Evolutionary conservation across 148 eudicot species (phyloP).

Genomic region (Vaccinium darrowii): DNA sequence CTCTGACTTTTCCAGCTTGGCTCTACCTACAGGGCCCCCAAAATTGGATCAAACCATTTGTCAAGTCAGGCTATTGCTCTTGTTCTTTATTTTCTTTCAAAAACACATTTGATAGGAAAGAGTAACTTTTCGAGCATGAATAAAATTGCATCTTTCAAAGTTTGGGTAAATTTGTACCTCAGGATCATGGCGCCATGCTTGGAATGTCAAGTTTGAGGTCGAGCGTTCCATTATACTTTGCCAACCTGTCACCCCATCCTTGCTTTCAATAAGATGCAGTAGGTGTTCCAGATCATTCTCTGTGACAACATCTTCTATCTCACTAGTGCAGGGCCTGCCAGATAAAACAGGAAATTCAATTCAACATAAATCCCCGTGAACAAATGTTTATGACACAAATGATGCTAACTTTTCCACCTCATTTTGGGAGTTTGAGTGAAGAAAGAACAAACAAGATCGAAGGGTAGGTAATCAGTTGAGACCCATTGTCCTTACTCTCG

Average conservation of each 20-base stretch:
- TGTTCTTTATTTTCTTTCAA: not conserved
- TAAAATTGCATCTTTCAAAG: not conserved
- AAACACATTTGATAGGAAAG: not conserved
- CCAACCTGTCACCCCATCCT: conserved; percentile 63
- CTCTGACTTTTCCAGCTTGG: not conserved
- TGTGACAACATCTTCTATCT: conserved; percentile 49
- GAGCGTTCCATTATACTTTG: conserved; percentile 76
- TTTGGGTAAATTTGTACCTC: conserved; percentile 43
- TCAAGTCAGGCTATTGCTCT: not conserved
- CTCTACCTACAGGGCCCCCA: not conserved
- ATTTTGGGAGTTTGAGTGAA: not conserved
- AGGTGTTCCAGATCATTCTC: conserved; percentile 68
- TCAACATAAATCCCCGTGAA: conserved; percentile 20
- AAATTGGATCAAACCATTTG: not conserved
- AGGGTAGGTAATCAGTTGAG: not conserved
- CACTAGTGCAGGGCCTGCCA: conserved; percentile 16
- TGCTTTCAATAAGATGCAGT: conserved; percentile 62
- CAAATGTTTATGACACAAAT: not conserved
- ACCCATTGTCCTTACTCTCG: not conserved
- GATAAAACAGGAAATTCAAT: conserved; percentile 50
- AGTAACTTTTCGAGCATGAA: not conserved
- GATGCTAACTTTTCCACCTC: not conserved
- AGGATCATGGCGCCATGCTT: conserved; percentile 90
- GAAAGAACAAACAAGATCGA: not conserved
- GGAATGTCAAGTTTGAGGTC: conserved; percentile 64